phyloP scores from a whole-genome alignment of 371 early-diverging fungal genomes.

The Mucor circinelloides region DNA sequence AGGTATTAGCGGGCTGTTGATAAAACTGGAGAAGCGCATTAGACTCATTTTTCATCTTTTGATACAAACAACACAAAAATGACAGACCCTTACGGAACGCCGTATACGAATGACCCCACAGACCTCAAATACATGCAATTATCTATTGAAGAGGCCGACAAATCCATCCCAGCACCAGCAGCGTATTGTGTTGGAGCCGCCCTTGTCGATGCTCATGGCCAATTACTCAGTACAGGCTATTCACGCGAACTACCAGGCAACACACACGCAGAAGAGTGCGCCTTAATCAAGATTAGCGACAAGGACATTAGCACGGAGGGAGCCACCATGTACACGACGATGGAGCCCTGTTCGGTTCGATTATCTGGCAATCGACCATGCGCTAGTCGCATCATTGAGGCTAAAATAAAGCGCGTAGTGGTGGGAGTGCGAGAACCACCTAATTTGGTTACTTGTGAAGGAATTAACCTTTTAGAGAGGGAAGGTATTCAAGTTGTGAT shows the following conservation, averaged over 20 bases:
- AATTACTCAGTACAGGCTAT: conserved; percentile 72
- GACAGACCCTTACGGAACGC: conserved; percentile 32
- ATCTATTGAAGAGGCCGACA: conserved; percentile 58
- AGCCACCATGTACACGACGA: conserved; percentile 84
- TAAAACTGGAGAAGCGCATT: too few species aligned
- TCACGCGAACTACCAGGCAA: conserved; percentile 91
- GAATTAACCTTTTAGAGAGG: conserved; percentile 59
- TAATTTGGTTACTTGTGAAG: conserved; percentile 77
- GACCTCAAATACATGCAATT: conserved; percentile 40
- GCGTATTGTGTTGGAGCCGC: conserved; percentile 95
- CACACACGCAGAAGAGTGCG: conserved; percentile 91
- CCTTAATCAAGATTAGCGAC: conserved; percentile 65
- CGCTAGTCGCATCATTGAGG: conserved; percentile 66
- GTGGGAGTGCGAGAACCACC: conserved; percentile 89
- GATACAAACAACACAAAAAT: not conserved
- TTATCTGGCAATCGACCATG: conserved; percentile 80
- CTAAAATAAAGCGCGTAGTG: conserved; percentile 76
- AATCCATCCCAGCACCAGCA: conserved; percentile 72
- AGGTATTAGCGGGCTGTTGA: too few species aligned
- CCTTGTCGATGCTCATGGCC: conserved; percentile 52
- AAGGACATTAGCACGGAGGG: conserved; percentile 5
- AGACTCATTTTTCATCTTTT: too few species aligned
- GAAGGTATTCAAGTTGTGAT: conserved; percentile 68
- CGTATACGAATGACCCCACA: conserved; percentile 31
- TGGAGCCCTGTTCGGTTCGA: conserved; percentile 88